Conservation (phyloP, 2,329 filamentous ascomycete species). For the Byssothecium circinans region DNA sequence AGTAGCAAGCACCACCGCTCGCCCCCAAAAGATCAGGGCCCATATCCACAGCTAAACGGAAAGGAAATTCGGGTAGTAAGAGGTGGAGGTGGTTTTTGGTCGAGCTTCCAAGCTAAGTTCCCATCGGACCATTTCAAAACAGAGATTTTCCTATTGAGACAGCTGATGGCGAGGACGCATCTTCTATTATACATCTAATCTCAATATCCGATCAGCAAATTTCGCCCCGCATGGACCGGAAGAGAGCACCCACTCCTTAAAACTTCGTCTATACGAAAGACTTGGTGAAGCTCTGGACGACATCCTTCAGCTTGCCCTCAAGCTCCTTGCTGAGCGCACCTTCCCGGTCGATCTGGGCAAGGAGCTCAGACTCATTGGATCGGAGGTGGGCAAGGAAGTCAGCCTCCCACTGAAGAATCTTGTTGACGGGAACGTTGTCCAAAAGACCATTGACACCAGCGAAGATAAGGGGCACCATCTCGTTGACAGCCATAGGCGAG, state of each 20-base stretch:
- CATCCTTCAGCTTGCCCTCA: constrained; percentile 78
- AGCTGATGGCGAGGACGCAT: constrained; percentile 37
- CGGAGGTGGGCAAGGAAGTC: constrained; percentile 93
- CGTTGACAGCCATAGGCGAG: constrained; percentile 96
- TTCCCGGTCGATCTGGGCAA: constrained; percentile 91
- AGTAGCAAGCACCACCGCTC: constrained; percentile 13
- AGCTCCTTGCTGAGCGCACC: constrained; percentile 93
- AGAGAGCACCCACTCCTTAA: constrained; percentile 42
- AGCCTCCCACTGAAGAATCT: constrained; percentile 90
- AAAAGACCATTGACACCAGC: constrained; percentile 98
- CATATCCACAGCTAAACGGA: constrained; percentile 31
- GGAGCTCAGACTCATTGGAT: constrained; percentile 82
- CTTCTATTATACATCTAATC: constrained; percentile 39
- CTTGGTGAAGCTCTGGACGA: constrained; percentile 84
- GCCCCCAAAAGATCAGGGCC: constrained; percentile 19
- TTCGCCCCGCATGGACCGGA: constrained; percentile 40
- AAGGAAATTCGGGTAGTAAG: constrained; percentile 25
- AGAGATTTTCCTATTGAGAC: constrained; percentile 33
- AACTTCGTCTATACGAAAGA: constrained; percentile 65
- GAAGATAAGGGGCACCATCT: constrained; percentile 99
- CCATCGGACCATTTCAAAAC: constrained; percentile 19
- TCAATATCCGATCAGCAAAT: constrained; percentile 43
- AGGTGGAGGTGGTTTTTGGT: constrained; percentile 17
- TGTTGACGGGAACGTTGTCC: constrained; percentile 83
- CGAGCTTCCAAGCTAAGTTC: constrained; percentile 10